phyloP scores from a whole-genome alignment of 345 rosid genomes.

The Angophora floribunda region DNA sequence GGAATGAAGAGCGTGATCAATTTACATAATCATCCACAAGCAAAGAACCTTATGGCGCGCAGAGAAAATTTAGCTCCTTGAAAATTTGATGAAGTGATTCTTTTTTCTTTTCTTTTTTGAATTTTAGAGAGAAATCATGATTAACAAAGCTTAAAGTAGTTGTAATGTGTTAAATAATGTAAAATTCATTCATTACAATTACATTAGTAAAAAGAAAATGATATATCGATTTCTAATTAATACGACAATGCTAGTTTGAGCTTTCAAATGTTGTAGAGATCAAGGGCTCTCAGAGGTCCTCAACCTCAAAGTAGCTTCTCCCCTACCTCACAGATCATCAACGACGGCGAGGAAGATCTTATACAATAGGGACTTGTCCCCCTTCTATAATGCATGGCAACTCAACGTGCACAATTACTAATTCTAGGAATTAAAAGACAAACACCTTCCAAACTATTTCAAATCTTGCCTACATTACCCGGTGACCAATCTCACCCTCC shows the following conservation, averaged over 20 bases:
- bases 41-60: neutral
- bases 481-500: too few relatives aligned
- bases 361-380: too few relatives aligned
- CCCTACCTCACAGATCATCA: too few relatives aligned
- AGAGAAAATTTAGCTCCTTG: neutral
- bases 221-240: neutral
- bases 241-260: neutral
- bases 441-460: too few relatives aligned
- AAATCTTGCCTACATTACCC: too few relatives aligned
- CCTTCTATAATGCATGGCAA: too few relatives aligned
- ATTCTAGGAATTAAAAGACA: too few relatives aligned
- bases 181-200: neutral
- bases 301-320: too few relatives aligned
- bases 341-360: too few relatives aligned
- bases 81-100: neutral
- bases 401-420: too few relatives aligned
- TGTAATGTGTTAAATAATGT: neutral
- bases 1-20: neutral
- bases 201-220: neutral
- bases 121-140: neutral
- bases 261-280: neutral
- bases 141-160: neutral
- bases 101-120: accelerated
- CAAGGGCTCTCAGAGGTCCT: too few relatives aligned
- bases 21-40: neutral